Conservation (phyloP, 257 asterid genomes). For the Fraxinus americana region DNA sequence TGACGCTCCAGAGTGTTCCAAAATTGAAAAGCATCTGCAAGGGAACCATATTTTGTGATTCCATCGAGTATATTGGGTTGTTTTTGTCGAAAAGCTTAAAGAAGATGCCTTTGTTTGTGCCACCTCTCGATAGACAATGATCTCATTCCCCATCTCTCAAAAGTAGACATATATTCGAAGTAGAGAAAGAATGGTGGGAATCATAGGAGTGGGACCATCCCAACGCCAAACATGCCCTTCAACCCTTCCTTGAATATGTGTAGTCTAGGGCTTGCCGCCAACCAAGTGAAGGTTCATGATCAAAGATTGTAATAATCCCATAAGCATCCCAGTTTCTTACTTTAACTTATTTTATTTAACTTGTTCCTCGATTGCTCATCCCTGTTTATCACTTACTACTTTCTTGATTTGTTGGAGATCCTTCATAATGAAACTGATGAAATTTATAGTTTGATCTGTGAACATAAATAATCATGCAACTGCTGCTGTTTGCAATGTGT, state of each 20-base stretch:
- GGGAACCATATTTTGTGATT: conserved; percentile 22
- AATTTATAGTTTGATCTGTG: too few relatives aligned
- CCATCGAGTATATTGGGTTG: conserved; percentile 25
- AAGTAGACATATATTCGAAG: conserved; percentile 24
- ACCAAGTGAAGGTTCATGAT: not conserved
- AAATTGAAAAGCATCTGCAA: conserved; percentile 27
- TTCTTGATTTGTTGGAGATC: not conserved
- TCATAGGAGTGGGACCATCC: conserved; percentile 33
- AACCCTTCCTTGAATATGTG: conserved; percentile 13
- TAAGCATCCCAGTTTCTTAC: not conserved
- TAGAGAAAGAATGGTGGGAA: conserved; percentile 36
- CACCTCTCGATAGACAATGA: conserved; percentile 7
- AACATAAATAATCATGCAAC: too few relatives aligned
- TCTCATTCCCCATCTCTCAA: conserved; percentile 19
- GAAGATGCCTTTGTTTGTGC: conserved; percentile 23
- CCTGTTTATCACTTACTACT: not conserved
- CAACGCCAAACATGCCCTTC: conserved; percentile 21
- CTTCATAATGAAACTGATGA: not conserved
- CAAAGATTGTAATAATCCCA: not conserved
- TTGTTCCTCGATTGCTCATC: not conserved
- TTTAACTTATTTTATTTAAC: too few relatives aligned
- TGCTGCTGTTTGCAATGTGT: too few relatives aligned
- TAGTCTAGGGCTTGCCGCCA: not conserved
- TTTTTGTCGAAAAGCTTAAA: conserved; percentile 19
- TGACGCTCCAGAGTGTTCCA: conserved; percentile 26